Evolutionary conservation across 2,329 filamentous ascomycete genomes (phyloP).

Genomic region (Trichoderma sp.): DNA sequence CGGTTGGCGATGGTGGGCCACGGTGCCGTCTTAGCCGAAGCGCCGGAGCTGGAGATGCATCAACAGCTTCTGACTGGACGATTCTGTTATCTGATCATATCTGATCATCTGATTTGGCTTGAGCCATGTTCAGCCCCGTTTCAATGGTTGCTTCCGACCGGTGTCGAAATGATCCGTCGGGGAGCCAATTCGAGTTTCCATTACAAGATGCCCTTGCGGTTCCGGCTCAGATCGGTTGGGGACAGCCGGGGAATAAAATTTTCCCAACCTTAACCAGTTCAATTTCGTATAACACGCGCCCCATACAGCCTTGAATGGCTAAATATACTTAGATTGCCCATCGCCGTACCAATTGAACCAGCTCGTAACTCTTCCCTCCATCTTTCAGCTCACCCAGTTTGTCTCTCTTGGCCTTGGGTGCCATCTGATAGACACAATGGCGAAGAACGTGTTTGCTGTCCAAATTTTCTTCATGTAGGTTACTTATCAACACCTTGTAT

Average conservation of each 20-base stretch:
- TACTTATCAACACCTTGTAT: background rate
- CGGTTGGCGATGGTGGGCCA: background rate
- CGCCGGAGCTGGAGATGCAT: conserved; percentile 15
- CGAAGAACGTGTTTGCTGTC: conserved; percentile 67
- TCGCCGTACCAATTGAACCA: background rate
- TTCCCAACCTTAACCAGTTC: background rate
- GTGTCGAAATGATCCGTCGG: conserved; percentile 7
- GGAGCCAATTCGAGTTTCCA: background rate
- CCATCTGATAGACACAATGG: conserved; percentile 38
- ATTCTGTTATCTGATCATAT: conserved; percentile 18
- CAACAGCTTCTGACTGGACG: background rate
- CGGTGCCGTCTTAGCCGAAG: conserved; percentile 18
- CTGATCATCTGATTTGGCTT: conserved; percentile 20
- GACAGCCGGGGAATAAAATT: background rate
- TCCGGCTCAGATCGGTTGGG: background rate
- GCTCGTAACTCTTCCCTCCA: background rate
- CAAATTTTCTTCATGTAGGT: conserved; percentile 73
- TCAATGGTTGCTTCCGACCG: background rate
- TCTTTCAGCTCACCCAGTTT: background rate
- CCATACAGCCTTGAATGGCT: background rate
- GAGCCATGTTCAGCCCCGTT: background rate
- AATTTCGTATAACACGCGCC: background rate
- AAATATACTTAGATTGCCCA: conserved; percentile 13
- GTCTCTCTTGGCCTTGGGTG: background rate
- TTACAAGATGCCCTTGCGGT: background rate